Conservation (phyloP, 441 rosid species). For the Daphne laureola region DNA sequence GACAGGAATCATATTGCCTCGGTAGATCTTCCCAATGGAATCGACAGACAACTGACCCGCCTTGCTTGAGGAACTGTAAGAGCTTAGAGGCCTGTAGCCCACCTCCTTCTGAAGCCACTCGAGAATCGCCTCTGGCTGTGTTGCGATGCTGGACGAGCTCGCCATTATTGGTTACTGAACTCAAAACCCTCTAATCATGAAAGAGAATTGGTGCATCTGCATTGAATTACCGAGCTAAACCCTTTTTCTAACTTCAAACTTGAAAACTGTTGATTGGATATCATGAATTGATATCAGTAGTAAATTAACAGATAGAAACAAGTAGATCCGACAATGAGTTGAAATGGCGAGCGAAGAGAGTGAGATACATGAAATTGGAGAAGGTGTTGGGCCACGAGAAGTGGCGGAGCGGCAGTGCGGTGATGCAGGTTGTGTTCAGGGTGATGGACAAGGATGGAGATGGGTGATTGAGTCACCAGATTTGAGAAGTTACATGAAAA, state of each 20-base stretch:
- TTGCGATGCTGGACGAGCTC: slow-evolving; percentile 39
- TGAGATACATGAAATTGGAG: background rate
- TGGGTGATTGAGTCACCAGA: too few relatives aligned
- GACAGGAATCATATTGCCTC: slow-evolving; percentile 81
- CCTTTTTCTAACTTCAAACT: background rate
- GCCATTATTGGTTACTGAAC: slow-evolving; percentile 23
- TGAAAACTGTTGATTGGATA: too few relatives aligned
- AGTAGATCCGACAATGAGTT: slow-evolving; percentile 4
- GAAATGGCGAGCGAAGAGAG: slow-evolving; percentile 4
- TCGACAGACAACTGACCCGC: slow-evolving; percentile 56
- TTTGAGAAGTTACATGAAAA: too few relatives aligned
- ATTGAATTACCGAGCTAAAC: slow-evolving; percentile 1
- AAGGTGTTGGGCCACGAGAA: too few relatives aligned
- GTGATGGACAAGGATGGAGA: too few relatives aligned
- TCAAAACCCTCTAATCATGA: background rate
- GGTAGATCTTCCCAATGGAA: slow-evolving; percentile 60
- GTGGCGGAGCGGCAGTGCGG: too few relatives aligned
- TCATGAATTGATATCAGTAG: too few relatives aligned
- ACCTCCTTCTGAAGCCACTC: slow-evolving; percentile 91
- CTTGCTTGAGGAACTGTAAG: slow-evolving; percentile 46
- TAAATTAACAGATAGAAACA: too few relatives aligned
- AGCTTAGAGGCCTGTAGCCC: slow-evolving; percentile 78
- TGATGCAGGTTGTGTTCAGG: too few relatives aligned
- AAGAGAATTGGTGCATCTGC: background rate
- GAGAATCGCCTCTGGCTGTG: slow-evolving; percentile 65